Base-by-base conservation (phyloP, 108 stramenopile species). In the Nitzschia palea region DNA sequence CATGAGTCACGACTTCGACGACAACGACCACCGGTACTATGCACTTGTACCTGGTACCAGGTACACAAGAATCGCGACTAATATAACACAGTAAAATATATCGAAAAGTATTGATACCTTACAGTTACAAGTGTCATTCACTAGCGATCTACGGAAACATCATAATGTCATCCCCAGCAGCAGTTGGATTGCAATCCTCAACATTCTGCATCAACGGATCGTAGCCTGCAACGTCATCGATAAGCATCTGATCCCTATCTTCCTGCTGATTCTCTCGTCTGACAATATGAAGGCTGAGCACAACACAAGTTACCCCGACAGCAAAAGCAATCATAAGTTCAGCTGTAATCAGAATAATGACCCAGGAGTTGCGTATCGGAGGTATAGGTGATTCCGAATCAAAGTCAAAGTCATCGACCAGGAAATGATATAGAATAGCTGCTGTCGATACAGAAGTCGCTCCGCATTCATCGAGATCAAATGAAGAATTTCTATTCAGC, bases 281-380 rank as follows among this genome's bases (percentile, higher is more conserved):
- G 64, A 84, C 65, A 15, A 84, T 65, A 44, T 74, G 76, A 18
- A 84, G 66, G 33, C 79, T 84, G 3, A 84, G 43, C 1, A 84
- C 29, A 1, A 84, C 62, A 33, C 83, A 84, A 34, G 51, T 70
- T 5, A 80, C 43, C 20, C 80, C 83, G 51, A 84, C 57, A 29
- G 64, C 62, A 31, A 81, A 67, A 1, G 83, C 83, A 31, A 84
- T 53, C 15, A 79, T 57, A 51, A 84, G 66, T 45, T 84, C 83
- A n/a, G 71, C 45, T 20, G 77, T 75, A 48, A 84, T 72, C 27
- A 84, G 59, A 32, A 76, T 33, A 12, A 80, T 81, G 20, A 81
- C 80, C 22, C 74, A 75, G 8, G 72, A 74, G 26, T 44, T 58
- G 15, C 80, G 81, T 26, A 80, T 80, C 37, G 84, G 84, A 48